phyloP scores from a whole-genome alignment of 169 alveolate species.

The Plasmodium inui region DNA sequence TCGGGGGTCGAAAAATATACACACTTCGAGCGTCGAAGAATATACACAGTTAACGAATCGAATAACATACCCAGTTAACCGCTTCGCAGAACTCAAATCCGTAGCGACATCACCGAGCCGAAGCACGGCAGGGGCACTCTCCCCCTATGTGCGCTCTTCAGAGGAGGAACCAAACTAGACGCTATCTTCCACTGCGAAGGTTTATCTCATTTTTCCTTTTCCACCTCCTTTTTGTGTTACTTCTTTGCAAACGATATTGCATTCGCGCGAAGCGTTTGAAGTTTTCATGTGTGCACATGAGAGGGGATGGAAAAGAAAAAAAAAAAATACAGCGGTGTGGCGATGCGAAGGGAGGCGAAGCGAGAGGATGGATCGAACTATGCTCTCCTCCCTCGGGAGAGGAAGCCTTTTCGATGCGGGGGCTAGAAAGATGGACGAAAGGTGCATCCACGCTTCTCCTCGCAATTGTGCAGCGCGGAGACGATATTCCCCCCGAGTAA shows the following conservation, averaged over 20 bases:
- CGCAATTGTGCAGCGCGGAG: neutral
- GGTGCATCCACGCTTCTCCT: neutral
- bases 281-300: neutral
- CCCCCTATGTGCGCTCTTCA: neutral
- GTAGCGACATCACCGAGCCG: neutral
- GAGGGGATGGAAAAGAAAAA: neutral
- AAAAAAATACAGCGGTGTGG: neutral
- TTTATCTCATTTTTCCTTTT: neutral
- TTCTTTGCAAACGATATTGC: neutral
- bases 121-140: neutral
- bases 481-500: neutral
- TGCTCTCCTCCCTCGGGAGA: neutral
- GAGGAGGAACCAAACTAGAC: neutral
- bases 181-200: neutral
- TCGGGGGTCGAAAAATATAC: too few relatives aligned
- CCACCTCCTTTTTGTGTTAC: neutral
- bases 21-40: too few relatives aligned
- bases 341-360: neutral
- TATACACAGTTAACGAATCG: neutral
- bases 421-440: neutral
- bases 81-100: neutral
- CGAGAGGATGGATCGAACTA: neutral
- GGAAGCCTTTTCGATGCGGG: neutral
- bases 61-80: neutral
- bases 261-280: neutral